A percentile compares a stretch with the other conserved stretches of the same genome.
Evolutionary conservation across 306 rosid species (phyloP).

Genomic region (Pterocarpus macrocarpus): DNA sequence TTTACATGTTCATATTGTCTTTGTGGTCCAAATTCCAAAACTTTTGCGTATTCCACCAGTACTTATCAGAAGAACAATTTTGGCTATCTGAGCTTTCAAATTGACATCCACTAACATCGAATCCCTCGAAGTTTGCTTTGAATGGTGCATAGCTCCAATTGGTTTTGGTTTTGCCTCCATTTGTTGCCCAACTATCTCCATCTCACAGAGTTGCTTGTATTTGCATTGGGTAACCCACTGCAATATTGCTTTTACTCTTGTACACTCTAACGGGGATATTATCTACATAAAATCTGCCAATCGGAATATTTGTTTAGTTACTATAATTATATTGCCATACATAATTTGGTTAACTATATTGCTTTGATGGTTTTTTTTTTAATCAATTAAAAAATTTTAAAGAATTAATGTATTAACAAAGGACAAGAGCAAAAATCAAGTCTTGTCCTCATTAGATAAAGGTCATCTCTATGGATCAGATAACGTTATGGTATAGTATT

Average conservation of each 20-base stretch:
- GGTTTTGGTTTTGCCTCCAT: conserved; percentile 60
- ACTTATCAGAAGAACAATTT: conserved; percentile 47
- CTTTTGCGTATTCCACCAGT: conserved; percentile 56
- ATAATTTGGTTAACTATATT: conserved; percentile 36
- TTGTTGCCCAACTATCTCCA: conserved; percentile 69
- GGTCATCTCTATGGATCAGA: no score
- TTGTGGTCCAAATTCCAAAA: conserved; percentile 49
- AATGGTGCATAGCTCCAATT: conserved; percentile 67
- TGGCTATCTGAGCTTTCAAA: background rate
- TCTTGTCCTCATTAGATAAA: no score
- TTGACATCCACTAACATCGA: conserved; percentile 53
- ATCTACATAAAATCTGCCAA: conserved; percentile 61
- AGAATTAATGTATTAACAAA: no score
- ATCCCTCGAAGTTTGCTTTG: conserved; percentile 58
- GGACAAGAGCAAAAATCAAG: no score
- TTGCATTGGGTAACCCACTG: conserved; percentile 61
- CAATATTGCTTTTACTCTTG: conserved; percentile 49
- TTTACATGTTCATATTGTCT: conserved; percentile 47
- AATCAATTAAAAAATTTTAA: no score
- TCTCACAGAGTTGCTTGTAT: conserved; percentile 60
- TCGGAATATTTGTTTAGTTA: background rate
- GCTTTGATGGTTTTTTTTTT: conserved; percentile 50
- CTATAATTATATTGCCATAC: background rate
- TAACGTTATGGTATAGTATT: no score
- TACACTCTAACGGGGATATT: conserved; percentile 60